Evolutionary conservation across 768 basidiomycete genomes (phyloP).

Genomic region (Leucosporidium creatinivorum): DNA sequence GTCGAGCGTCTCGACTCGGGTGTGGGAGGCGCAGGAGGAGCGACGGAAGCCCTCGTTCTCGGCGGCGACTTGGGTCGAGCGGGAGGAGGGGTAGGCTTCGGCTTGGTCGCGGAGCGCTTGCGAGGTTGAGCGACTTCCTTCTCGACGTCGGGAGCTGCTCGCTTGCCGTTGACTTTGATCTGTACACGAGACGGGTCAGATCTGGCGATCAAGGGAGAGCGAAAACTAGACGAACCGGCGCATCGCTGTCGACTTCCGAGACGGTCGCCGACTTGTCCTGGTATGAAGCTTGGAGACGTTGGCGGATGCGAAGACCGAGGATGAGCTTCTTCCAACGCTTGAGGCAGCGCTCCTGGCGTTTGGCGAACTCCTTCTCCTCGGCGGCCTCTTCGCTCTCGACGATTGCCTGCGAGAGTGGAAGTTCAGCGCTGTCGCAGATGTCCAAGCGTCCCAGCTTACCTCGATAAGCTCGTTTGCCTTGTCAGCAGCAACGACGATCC

Average conservation of each 20-base stretch:
- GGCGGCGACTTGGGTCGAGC: background rate
- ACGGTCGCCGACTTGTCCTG: background rate
- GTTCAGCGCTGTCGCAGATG: background rate
- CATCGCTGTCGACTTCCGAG: background rate
- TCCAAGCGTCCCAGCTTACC: constrained; percentile 45
- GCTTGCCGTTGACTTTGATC: background rate
- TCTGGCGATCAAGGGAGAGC: background rate
- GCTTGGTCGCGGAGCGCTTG: background rate
- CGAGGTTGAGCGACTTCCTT: background rate
- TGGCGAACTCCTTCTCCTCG: constrained; percentile 65
- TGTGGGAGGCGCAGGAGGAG: background rate
- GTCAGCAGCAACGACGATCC: constrained; percentile 78
- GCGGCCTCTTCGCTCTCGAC: constrained; percentile 71
- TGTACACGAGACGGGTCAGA: background rate
- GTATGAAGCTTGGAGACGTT: constrained; percentile 41
- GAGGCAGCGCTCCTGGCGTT: constrained; percentile 68
- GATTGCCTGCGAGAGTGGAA: constrained; percentile 58
- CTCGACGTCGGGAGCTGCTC: background rate
- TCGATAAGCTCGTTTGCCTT: constrained; percentile 66
- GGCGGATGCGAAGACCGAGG: constrained; percentile 76
- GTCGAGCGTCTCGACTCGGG: background rate
- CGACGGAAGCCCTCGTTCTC: background rate
- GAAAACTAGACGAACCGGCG: background rate
- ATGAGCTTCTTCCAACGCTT: constrained; percentile 85
- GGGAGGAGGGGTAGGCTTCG: background rate